Conservation (phyloP, 1,284 basidiomycete genomes). For the Hymenochaete sp. region DNA sequence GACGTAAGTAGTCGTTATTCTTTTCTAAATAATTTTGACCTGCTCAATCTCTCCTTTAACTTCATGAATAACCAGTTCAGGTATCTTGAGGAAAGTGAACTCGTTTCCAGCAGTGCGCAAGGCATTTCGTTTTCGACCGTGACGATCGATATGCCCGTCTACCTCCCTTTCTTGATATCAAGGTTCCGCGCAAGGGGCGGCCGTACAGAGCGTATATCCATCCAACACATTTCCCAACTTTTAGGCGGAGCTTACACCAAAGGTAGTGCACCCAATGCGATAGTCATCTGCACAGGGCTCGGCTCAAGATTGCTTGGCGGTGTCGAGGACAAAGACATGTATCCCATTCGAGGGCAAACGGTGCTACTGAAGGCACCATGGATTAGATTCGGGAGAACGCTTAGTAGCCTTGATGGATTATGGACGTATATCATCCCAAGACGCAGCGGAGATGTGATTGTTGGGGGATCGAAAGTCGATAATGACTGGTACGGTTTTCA, state of each 20-base stretch:
- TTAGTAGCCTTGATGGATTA: conserved; percentile 38
- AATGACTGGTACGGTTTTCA: conserved; percentile 50
- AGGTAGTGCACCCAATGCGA: conserved; percentile 35
- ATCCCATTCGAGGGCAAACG: conserved; percentile 46
- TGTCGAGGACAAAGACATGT: conserved; percentile 39
- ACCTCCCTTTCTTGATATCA: conserved; percentile 58
- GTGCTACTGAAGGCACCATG: conserved; percentile 42
- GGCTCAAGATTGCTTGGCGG: conserved; percentile 40
- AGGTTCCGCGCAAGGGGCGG: conserved; percentile 58
- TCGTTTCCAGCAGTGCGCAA: conserved; percentile 34
- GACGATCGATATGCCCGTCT: conserved; percentile 59
- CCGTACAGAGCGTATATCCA: conserved; percentile 40
- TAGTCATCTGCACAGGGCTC: conserved; percentile 62
- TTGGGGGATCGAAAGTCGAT: conserved; percentile 54
- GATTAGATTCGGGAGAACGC: conserved; percentile 51
- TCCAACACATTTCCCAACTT: conserved; percentile 60
- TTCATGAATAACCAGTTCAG: conserved; percentile 40
- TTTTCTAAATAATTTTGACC: neutral
- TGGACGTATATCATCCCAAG: conserved; percentile 69
- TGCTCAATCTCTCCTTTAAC: no score
- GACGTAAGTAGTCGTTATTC: conserved; percentile 35
- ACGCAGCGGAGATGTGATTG: conserved; percentile 55
- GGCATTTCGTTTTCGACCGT: conserved; percentile 57
- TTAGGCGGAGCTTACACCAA: conserved; percentile 45
- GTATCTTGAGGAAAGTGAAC: conserved; percentile 34